Evolutionary conservation across 257 asterid species (phyloP), one percentile per base, ranked within the genome.

Genomic region (Fraxinus anomala): DNA sequence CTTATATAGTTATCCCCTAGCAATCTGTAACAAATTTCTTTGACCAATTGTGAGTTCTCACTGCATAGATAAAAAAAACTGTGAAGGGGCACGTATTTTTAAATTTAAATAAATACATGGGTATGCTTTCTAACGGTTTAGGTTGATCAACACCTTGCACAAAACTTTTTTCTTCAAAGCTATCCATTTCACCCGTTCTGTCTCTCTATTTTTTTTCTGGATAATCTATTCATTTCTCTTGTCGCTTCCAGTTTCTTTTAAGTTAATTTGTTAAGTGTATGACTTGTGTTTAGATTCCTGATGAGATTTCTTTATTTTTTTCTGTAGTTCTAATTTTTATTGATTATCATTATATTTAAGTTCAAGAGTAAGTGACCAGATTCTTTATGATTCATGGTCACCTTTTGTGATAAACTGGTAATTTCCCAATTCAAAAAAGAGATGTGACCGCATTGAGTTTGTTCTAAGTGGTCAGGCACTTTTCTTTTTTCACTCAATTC

Each of bases 381-480:
- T 61, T 61, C 68, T 61, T 23, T 61, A 61, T 9, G 68, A 23
- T 61, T 21, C 24, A 10, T 61, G 11, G 68, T 61, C 31, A 71
- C 28, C 19, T 73, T 14, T 69, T 33, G 12, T 69, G 69, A 17
- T 30, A 49, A 47, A 4, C 24, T 49, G 59, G 34, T 51, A 54
- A 31, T 44, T 28, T 69, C 59, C 44, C 31, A 11, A 67, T 23
- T 33, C 67, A 16, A 26, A 47, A 68, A 30, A 40, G 71, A 24
- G 11, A 7, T 30, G 70, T 16, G 54, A 73, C 5, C 21, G 3
- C 69, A 13, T 72, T 30, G 8, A 70, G 51, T 72, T 26, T 70
- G n/a, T 40, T 76, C 23, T 7, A 67, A 68, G 80, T 33, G 72
- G 67, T 78, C 66, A 56, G 66, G 28, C 66, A 56, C 66, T 21